Evolutionary conservation across 2,329 filamentous ascomycete species (phyloP).

Genomic region (Xylariomycetidae sp.): DNA sequence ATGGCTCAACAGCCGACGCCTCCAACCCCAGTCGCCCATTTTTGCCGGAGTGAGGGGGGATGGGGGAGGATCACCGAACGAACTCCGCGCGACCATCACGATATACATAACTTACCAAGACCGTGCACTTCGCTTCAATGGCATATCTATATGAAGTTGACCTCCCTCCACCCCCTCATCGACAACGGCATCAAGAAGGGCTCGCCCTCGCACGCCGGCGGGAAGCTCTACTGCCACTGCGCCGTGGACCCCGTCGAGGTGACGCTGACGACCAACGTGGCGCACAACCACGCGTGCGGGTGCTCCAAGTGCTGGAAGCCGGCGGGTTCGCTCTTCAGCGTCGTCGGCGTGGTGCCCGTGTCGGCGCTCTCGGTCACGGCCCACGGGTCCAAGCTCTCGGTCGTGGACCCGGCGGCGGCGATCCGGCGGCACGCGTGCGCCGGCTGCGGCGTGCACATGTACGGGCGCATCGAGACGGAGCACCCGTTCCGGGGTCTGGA

Average conservation of each 20-base stretch:
- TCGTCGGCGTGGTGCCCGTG: conserved; percentile 57
- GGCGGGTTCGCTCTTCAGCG: conserved; percentile 55
- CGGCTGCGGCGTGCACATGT: conserved; percentile 59
- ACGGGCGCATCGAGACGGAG: conserved; percentile 58
- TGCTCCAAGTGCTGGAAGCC: conserved; percentile 73
- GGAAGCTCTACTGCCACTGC: conserved; percentile 60
- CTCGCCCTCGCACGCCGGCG: conserved; percentile 49
- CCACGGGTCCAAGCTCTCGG: conserved; percentile 50
- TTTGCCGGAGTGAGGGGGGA: too few species aligned
- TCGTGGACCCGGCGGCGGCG: conserved; percentile 51
- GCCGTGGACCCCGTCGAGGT: conserved; percentile 50
- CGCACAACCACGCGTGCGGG: conserved; percentile 67
- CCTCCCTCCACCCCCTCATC: conserved; percentile 58
- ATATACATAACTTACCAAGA: too few species aligned
- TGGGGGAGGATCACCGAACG: too few species aligned
- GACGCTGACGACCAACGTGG: conserved; percentile 52
- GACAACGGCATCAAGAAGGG: conserved; percentile 59
- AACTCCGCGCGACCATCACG: too few species aligned
- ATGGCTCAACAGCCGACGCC: too few species aligned
- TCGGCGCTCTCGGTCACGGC: conserved; percentile 52
- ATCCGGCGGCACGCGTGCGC: conserved; percentile 60
- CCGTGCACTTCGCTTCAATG: too few species aligned
- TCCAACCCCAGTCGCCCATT: too few species aligned
- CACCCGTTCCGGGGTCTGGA: conserved; percentile 66
- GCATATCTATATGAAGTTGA: too few species aligned